Evolutionary conservation across 805 yeast species (phyloP).

Genomic region (Myxozyma monticola): DNA sequence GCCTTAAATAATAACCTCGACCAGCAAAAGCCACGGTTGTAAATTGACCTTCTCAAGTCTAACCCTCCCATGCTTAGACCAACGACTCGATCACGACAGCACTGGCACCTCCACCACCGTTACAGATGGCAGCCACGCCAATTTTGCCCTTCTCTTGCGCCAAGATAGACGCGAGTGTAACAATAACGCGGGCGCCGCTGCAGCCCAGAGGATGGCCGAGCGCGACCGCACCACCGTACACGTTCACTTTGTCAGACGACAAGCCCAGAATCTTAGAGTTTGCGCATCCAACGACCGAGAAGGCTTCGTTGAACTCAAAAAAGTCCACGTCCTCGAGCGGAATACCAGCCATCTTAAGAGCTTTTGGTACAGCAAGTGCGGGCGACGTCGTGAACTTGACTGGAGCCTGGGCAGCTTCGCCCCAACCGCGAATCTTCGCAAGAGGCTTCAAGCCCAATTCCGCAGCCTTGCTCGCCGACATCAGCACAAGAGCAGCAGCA

Average conservation of each 20-base stretch:
- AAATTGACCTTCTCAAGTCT: no score
- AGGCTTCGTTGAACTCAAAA: conserved; percentile 97
- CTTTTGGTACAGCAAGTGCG: conserved; percentile 91
- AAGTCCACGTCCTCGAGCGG: conserved; percentile 70
- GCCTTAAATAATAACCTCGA: no score
- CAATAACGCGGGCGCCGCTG: conserved; percentile 92
- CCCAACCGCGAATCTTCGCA: conserved; percentile 91
- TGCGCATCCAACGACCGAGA: conserved; percentile 93
- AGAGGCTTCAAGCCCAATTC: conserved; percentile 86
- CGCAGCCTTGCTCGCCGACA: conserved; percentile 77
- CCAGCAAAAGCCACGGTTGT: no score
- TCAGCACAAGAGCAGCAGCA: conserved; percentile 90
- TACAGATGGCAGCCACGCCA: conserved; percentile 96
- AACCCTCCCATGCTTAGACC: no score
- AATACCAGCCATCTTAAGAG: conserved; percentile 80
- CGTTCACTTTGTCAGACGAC: conserved; percentile 64
- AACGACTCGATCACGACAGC: conserved; percentile 65
- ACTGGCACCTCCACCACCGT: conserved; percentile 99
- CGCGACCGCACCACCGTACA: conserved; percentile 96
- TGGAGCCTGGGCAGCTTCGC: conserved; percentile 96
- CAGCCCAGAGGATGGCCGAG: conserved; percentile 95
- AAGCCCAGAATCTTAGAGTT: conserved; percentile 65
- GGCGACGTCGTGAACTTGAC: conserved; percentile 96
- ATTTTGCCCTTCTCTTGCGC: conserved; percentile 80
- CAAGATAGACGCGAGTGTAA: conserved; percentile 79